Base-by-base conservation (phyloP, 192 early-diverging fungal genomes). In the Rhizophagus sp. region DNA sequence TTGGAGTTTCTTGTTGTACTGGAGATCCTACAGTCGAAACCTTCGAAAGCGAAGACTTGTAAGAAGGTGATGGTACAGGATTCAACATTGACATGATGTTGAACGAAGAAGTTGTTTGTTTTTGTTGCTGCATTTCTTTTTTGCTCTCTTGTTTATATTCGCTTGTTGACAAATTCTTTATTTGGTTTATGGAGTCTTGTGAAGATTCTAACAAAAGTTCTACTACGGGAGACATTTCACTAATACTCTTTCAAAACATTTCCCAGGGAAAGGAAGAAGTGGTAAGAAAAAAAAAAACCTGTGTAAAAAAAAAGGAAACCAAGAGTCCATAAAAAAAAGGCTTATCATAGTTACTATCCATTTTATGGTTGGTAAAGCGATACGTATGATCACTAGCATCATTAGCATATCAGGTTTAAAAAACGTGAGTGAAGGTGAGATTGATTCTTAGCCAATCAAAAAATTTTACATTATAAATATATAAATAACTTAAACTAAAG, bases 11-110 rank as follows among this genome's bases (percentile, higher is more conserved):
- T 73, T 73, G 71, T 73, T 73, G 71, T 24, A 44, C 25, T 50
- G 71, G n/a, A 27, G 36, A 34, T 50, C 34, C 24, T 73, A 49
- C 24, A 4, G 44, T 73, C 39, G 24, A 25, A 27, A 33, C 2
- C 10, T 25, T 44, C 17, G 22, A 1, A 47, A 17, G n/a, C 36
- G 62, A 36, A 34, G 25, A 50, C n/a, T 27, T 17, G n/a, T 52
- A 47, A 6, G 74, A 50, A 36, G 76, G 76, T 30, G 76, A 77
- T 47, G 76, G 76, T 10, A 30, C 76, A 7, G 76, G 76, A 49
- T 77, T 77, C 64, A 77, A 77, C 36, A 77, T 66, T 25, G 76
- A 77, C 25, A 62, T 36, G 25, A 77, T 77, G 76, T 77, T 77
- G 39, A 77, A 77, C 24, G 76, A 65, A 6, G 71, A 73, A 73